Evolutionary conservation across 2,329 filamentous ascomycete genomes (phyloP).

Genomic region (Arthrobotrys megalospora): DNA sequence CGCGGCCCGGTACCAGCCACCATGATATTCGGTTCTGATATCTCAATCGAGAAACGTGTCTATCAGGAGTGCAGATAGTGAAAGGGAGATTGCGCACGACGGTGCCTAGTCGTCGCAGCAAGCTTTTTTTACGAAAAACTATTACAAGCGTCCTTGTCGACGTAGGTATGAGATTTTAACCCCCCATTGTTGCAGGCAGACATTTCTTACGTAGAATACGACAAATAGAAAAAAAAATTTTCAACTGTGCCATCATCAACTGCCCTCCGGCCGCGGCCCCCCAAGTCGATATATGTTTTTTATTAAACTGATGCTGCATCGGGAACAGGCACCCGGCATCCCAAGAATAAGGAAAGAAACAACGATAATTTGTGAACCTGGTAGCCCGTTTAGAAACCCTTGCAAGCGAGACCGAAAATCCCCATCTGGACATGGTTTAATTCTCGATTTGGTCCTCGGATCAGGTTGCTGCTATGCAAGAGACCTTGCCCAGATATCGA

Average conservation of each 20-base stretch:
- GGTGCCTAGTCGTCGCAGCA: conserved; percentile 47
- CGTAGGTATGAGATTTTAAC: conserved; percentile 37
- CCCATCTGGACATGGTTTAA: conserved; percentile 60
- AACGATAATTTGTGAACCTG: conserved; percentile 55
- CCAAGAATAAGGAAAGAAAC: conserved; percentile 56
- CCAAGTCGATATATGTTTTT: conserved; percentile 25
- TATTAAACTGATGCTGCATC: conserved; percentile 58
- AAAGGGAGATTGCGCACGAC: conserved; percentile 52
- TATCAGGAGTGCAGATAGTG: conserved; percentile 50
- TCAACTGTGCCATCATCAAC: conserved; percentile 14
- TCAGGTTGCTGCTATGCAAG: conserved; percentile 54
- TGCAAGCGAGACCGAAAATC: conserved; percentile 60
- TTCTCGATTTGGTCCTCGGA: conserved; percentile 60
- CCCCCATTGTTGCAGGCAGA: conserved; percentile 46
- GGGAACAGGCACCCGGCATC: conserved; percentile 57
- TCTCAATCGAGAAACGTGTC: conserved; percentile 53
- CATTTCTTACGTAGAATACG: conserved; percentile 36
- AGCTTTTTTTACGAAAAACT: conserved; percentile 50
- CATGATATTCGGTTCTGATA: conserved; percentile 57
- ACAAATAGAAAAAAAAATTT: conserved; percentile 33
- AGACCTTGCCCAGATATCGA: conserved; percentile 56
- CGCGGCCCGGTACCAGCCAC: conserved; percentile 48
- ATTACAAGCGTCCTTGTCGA: conserved; percentile 45
- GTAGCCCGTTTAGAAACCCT: conserved; percentile 58
- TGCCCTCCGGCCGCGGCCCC: conserved; percentile 49